Evolutionary conservation across 768 basidiomycete genomes (phyloP).

Genomic region (Melanogaster broomeanus): DNA sequence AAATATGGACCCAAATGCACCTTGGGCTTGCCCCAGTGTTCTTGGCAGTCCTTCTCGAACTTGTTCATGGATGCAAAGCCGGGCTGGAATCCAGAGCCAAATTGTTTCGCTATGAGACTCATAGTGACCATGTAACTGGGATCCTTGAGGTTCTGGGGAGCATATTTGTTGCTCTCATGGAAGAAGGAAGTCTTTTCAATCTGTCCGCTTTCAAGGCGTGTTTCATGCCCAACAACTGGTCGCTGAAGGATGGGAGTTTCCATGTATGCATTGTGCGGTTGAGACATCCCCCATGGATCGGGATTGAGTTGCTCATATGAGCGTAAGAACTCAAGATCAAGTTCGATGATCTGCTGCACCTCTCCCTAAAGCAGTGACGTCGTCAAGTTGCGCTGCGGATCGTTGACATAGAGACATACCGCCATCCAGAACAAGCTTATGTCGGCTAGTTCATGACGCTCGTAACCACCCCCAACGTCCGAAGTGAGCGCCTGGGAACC

Average conservation of each 20-base stretch:
- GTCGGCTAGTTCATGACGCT: slow-evolving; percentile 13
- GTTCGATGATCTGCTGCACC: neutral
- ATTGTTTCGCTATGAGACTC: neutral
- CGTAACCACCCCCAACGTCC: slow-evolving; percentile 17
- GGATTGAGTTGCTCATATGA: neutral
- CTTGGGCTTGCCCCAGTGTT: neutral
- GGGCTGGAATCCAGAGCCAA: neutral
- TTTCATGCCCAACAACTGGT: slow-evolving; percentile 1
- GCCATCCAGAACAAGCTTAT: slow-evolving; percentile 26
- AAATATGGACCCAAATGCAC: neutral
- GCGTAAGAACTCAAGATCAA: slow-evolving; percentile 2
- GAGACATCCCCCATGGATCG: slow-evolving; percentile 2
- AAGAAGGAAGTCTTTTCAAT: neutral
- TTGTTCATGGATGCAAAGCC: neutral
- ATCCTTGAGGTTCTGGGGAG: neutral
- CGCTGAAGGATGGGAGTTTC: neutral
- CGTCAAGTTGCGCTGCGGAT: neutral
- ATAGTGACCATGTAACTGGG: slow-evolving; percentile 1
- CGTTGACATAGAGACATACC: neutral
- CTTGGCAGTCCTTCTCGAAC: neutral
- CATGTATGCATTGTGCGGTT: slow-evolving; percentile 4
- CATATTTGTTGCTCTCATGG: slow-evolving; percentile 4
- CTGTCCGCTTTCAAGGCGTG: slow-evolving; percentile 2
- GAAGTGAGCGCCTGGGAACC: slow-evolving; percentile 29
- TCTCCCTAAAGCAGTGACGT: neutral